phyloP scores from a whole-genome alignment of 116 monocot genomes.

The Posidonia oceanica region DNA sequence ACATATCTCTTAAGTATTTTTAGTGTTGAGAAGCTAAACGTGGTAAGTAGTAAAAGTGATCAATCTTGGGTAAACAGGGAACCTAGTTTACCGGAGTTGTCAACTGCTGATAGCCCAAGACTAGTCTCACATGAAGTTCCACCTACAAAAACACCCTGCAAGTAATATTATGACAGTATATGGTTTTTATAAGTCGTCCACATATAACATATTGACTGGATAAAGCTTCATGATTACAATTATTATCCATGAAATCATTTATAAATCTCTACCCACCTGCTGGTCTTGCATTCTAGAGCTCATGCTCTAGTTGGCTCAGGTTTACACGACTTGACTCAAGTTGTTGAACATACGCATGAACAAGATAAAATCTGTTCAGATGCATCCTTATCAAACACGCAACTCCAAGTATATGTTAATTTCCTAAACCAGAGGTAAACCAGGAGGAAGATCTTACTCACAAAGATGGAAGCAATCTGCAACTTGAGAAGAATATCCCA shows the following conservation, averaged over 20 bases:
- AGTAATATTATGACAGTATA: not conserved
- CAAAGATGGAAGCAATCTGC: too few relatives aligned
- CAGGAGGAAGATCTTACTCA: too few relatives aligned
- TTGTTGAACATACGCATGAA: constrained; percentile 89
- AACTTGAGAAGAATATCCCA: too few relatives aligned
- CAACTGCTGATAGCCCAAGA: constrained; percentile 27
- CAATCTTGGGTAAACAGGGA: not conserved
- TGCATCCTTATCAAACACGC: too few relatives aligned
- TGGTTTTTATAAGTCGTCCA: not conserved
- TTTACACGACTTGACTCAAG: constrained; percentile 76
- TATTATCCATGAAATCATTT: too few relatives aligned
- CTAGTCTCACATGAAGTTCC: constrained; percentile 37
- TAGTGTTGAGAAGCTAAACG: not conserved
- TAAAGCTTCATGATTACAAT: too few relatives aligned
- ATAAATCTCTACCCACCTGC: constrained; percentile 31
- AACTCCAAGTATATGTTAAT: too few relatives aligned
- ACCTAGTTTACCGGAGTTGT: constrained; percentile 35
- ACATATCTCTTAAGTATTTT: not conserved
- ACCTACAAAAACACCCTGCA: constrained; percentile 43
- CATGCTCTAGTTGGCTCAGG: constrained; percentile 67
- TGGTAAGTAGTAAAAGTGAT: not conserved
- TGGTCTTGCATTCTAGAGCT: constrained; percentile 54
- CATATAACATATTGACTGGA: not conserved
- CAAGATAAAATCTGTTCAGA: not conserved
- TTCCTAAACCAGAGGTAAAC: too few relatives aligned